Base-by-base conservation (phyloP, 352 stramenopile species). In the Pythium oligandrum region DNA sequence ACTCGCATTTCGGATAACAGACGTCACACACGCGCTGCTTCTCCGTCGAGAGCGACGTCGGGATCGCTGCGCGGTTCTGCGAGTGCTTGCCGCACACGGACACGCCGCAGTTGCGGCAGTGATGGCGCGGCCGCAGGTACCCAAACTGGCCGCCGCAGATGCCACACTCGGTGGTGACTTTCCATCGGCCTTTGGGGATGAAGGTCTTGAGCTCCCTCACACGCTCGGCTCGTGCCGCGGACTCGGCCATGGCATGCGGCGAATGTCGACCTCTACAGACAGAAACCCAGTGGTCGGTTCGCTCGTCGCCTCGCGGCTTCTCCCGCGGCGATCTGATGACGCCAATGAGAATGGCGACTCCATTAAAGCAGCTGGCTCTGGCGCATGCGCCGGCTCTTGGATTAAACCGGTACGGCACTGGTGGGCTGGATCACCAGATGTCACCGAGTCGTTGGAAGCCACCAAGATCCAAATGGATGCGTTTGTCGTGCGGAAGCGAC, bases 41-140 rank as follows among this genome's bases (percentile, higher is more conserved):
- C 44, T 73, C 62, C 48, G 75, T 70, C 5, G 80, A 89, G 35
- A 88, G 73, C 53, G 77, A 88, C 30, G 73, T 72, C 38, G 78
- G 76, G 51, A 93, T 70, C 30, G 86, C 55, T 10, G 78, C 76
- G 60, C 75, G 77, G 67, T 86, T 75, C 44, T 61, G 61, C 56
- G 78, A 90, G 68, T 93, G 83, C 39, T 76, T 83, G 39, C 70
- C 65, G 60, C 83, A 93, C 17, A 93, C 82, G 6, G 80, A 93
- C 32, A 68, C 50, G 47, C 83, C 83, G 49, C 83, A 93, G 57
- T 82, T 64, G 37, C 83, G 78, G 59, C 83, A 93, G 63, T 93
- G 83, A 59, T 93, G 83, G 34, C 83, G 78, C n/a, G 58, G 59
- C 45, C 77, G 76, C 48, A 93, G 51, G 54, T 78, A 68, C 55